phyloP scores from a whole-genome alignment of 805 yeast species.

The Candida tibetensis region DNA sequence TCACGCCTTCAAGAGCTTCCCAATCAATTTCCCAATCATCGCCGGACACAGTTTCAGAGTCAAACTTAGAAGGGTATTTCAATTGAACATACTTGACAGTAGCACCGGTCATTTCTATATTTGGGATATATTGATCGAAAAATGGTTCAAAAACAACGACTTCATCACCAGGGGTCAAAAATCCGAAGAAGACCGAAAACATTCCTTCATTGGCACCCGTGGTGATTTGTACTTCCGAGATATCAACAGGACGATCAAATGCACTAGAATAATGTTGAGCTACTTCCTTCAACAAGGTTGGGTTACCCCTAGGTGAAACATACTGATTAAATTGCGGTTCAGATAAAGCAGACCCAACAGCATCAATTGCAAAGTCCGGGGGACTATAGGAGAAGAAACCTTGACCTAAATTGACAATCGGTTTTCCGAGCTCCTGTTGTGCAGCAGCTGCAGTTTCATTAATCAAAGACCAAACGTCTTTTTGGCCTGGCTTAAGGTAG shows the following conservation, averaged over 20 bases:
- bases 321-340: conserved; percentile 83
- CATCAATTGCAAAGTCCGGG: conserved; percentile 85
- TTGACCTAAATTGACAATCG: conserved; percentile 88
- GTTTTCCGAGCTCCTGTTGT: conserved; percentile 63
- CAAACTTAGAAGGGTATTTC: conserved; percentile 75
- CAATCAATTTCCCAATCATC: conserved; percentile 86
- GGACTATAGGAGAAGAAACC: conserved; percentile 97
- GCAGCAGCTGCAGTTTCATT: conserved; percentile 94
- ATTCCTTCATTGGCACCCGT: conserved; percentile 99
- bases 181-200: conserved; percentile 78
- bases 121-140: conserved; percentile 94
- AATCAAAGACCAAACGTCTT: conserved; percentile 93
- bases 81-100: conserved; percentile 83
- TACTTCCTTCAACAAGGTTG: conserved; percentile 66
- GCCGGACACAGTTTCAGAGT: conserved; percentile 63
- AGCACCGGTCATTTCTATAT: conserved; percentile 92
- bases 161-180: conserved; percentile 85
- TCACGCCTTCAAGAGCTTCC: conserved; percentile 68
- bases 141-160: conserved; percentile 96
- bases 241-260: conserved; percentile 55
- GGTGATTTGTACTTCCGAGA: conserved; percentile 71
- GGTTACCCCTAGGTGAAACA: conserved; percentile 87
- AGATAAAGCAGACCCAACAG: conserved; percentile 74
- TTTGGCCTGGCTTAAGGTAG: conserved; percentile 54
- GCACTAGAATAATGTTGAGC: conserved; percentile 68